Evolutionary conservation across 2,329 filamentous ascomycete genomes (phyloP), one percentile per base, ranked within the genome.

Genomic region (Blastomyces gilchristii): DNA sequence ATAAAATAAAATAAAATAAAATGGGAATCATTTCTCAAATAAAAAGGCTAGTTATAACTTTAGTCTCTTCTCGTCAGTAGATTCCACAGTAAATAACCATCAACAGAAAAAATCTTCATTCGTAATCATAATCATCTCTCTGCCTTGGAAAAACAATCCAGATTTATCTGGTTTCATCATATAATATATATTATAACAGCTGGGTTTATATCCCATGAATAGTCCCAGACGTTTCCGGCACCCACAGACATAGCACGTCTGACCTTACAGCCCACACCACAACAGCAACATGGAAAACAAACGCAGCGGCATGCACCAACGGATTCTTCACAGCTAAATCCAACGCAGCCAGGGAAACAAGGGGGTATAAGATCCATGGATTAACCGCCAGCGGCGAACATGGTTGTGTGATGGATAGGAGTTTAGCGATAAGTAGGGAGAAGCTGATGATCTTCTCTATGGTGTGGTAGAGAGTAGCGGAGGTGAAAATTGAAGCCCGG

Each of bases 321-420:
- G 75, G 60, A 14, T 75, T 74, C 52, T 74, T 73, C 16, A 49
- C 64, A 12, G 77, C 66, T 18, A 83, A 74, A 66, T 92, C 90
- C 14, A 91, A 68, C 0, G 83, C 84, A 9, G 90, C 90, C 8
- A 93, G 73, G 3, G 82, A 75, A 4, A 95, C 76, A 1, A 96
- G 77, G 2, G 88, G 85, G 67, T 87, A 86, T 4, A 85, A 80
- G 4, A 91, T 75, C 73, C 83, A 83, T 7, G 84, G 78, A 54
- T 82, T 86, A n/a, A 84, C 80, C 53, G 85, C 85, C 63, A 86
- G 86, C 0, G 91, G 91, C 72, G 85, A 85, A 73, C 91, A 96
- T 0, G 87, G 83, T 57, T 82, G 80, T 2, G 83, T 80, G 11
- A 94, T 75, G 0, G 85, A 84, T 14, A 82, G 76, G 9, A 91